A percentile compares a stretch with the other conserved stretches of the same genome.
phyloP scores from a whole-genome alignment of 148 eudicot genomes.

The Amaranthus hypochondriacus region DNA sequence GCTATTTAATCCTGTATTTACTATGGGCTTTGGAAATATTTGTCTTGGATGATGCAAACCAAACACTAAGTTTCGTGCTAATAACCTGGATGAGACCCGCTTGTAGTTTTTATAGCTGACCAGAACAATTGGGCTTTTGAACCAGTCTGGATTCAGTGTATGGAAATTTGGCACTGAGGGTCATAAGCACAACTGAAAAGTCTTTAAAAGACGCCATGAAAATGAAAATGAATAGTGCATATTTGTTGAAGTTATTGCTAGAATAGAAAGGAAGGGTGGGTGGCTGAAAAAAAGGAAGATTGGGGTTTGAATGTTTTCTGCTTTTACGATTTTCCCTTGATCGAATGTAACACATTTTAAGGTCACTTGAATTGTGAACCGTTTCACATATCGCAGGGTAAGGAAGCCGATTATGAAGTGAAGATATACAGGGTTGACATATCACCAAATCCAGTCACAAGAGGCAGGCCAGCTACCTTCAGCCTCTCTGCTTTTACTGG shows the following conservation, averaged over 20 bases:
- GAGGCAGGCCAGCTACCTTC: constrained; percentile 52
- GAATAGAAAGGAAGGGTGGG: neutral
- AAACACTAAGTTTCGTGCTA: no score
- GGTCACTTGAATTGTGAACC: constrained; percentile 18
- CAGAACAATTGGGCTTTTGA: no score
- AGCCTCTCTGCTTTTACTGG: constrained; percentile 50
- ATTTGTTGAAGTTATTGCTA: neutral
- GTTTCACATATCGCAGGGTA: constrained; percentile 42
- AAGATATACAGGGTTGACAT: constrained; percentile 56
- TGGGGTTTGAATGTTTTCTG: neutral
- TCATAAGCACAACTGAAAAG: no score
- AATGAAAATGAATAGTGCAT: neutral
- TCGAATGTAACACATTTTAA: constrained; percentile 10
- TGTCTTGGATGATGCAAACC: no score
- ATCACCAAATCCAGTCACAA: constrained; percentile 51
- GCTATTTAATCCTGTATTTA: no score
- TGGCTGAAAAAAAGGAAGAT: neutral
- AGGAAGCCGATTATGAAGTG: constrained; percentile 47
- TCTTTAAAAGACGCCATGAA: neutral
- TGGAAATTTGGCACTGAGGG: no score
- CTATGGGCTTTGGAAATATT: no score
- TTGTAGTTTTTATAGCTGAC: no score
- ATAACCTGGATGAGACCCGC: no score
- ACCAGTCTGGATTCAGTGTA: no score
- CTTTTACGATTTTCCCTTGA: neutral